Conservation (phyloP, 495 filamentous ascomycete genomes). For the Penicillium arizonense region DNA sequence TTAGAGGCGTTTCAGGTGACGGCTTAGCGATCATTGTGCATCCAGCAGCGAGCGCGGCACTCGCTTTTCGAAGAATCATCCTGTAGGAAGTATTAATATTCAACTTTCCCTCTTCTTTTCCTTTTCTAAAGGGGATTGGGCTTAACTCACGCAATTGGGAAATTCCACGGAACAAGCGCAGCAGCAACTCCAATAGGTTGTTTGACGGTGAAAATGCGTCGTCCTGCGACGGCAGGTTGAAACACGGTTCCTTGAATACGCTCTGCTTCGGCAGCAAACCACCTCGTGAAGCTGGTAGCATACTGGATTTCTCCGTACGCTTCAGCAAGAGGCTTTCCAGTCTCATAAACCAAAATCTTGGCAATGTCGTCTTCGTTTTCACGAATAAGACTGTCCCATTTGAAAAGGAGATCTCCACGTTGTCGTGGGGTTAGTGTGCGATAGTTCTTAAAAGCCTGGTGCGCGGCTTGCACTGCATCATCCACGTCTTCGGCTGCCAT, state of each 20-base stretch:
- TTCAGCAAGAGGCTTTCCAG: constrained; percentile 47
- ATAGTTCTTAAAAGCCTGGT: constrained; percentile 4
- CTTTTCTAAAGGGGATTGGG: background rate
- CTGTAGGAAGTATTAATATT: background rate
- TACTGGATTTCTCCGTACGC: constrained; percentile 47
- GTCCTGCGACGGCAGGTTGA: constrained; percentile 28
- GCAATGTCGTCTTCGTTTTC: constrained; percentile 45
- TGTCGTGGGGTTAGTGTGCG: constrained; percentile 10
- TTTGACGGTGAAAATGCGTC: constrained; percentile 47
- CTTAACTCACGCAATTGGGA: constrained; percentile 33
- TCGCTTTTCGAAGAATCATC: constrained; percentile 61
- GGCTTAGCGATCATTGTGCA: constrained; percentile 54
- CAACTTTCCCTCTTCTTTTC: background rate
- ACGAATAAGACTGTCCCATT: constrained; percentile 29
- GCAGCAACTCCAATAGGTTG: constrained; percentile 48
- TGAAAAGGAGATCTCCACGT: constrained; percentile 18
- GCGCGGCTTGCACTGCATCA: background rate
- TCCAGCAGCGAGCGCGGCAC: constrained; percentile 60
- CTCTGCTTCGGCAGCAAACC: constrained; percentile 52
- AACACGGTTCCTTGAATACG: constrained; percentile 40
- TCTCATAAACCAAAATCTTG: constrained; percentile 45
- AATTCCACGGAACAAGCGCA: constrained; percentile 43
- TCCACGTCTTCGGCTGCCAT: background rate
- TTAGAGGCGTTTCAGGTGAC: constrained; percentile 52
- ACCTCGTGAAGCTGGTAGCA: constrained; percentile 46